phyloP scores from a whole-genome alignment of 306 rosid genomes.

The Mimosa bimucronata region DNA sequence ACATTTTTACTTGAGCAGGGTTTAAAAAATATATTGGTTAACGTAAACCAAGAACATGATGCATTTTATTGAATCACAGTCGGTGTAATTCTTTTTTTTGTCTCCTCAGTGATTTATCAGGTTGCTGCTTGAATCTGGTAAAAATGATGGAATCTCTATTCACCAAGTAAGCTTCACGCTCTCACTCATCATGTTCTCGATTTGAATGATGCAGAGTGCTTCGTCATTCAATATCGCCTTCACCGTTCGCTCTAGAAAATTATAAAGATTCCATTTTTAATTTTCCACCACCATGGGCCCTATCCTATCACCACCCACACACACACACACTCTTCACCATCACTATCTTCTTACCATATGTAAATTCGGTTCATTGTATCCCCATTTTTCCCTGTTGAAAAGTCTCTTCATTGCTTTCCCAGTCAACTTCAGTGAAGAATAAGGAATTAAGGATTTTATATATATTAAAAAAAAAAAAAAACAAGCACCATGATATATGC shows the following conservation, averaged over 20 bases:
- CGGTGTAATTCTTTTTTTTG: not conserved
- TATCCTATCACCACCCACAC: not conserved
- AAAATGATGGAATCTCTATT: not conserved
- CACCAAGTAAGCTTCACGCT: not conserved
- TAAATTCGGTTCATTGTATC: conserved; percentile 36
- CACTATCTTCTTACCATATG: not conserved
- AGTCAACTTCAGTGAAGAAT: not conserved
- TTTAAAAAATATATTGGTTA: not conserved
- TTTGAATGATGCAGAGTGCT: not conserved
- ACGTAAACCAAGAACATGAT: not conserved
- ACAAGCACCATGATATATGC: not conserved
- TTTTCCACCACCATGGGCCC: not conserved
- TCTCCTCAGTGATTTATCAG: not conserved
- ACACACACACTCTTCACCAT: not conserved
- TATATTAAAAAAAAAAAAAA: no score
- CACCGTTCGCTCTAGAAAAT: not conserved
- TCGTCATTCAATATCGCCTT: not conserved
- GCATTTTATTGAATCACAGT: not conserved
- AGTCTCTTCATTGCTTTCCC: conserved; percentile 2
- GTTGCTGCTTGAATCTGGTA: not conserved
- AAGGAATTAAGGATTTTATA: conserved; percentile 22
- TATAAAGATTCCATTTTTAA: not conserved
- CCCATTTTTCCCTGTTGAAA: not conserved
- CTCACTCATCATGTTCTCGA: not conserved
- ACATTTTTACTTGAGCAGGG: not conserved